Evolutionary conservation across 1,139 yeast species (phyloP), one percentile per base, ranked within the genome.

Genomic region (Pneumocystis murina): DNA sequence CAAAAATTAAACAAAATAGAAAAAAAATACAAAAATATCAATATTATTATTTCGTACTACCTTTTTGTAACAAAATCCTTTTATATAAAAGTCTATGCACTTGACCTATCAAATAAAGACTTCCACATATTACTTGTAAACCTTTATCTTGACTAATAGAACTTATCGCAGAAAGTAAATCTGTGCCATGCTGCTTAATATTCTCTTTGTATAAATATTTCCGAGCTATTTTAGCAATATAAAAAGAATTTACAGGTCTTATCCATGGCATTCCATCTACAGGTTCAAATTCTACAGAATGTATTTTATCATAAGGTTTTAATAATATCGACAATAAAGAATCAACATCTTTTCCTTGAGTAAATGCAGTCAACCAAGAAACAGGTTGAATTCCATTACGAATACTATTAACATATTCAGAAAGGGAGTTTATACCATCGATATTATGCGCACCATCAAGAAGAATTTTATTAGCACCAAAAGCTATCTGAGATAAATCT

Each of bases 241-340:
- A 77, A 0, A 71, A 71, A 0, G 81, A 73, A 1, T 77, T 74
- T 67, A 77, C 78, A 2, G 87, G 75, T 28, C 76, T 70, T n/a
- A 91, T 83, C 97, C 97, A 91, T 0, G 97, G 96, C 97, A 91
- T 91, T 0, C 87, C 85, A n/a, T 86, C 92, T 0, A 94, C 92
- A 1, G 75, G 67, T 1, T 84, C 80, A 71, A 90, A 91, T 41
- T 75, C 72, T 0, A 94, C 84, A 0, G 85, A 79, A 0, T 85
- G 75, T 0, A 90, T 80, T 0, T 75, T 74, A 70, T 90, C 97
- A 0, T 73, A 71, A 0, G 76, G 72, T 10, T 71, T 70, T 2
- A 85, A 71, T 2, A 91, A 73, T 28, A 82, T 80, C 57, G 75
- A 72, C 43, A 89, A 73, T 38, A 90, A 74, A 0, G 77, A 75